Conservation (phyloP, 1,284 basidiomycete genomes). For the Ceratobasidium sp. region DNA sequence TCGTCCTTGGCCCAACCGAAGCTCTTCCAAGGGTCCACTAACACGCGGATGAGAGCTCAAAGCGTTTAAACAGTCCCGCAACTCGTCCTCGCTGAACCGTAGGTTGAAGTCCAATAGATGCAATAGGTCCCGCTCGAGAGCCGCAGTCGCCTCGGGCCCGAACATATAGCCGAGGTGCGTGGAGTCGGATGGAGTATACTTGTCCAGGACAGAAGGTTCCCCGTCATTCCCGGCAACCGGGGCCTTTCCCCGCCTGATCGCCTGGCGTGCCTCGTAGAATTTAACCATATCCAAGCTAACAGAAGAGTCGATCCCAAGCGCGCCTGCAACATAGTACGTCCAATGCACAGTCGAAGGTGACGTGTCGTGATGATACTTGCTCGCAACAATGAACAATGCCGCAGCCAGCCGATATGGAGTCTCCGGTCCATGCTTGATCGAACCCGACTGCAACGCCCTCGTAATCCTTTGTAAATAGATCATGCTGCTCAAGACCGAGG, state of each 20-base stretch:
- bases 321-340: not conserved
- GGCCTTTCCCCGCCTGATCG: not conserved
- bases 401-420: slow-evolving; percentile 26
- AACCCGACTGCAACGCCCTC: slow-evolving; percentile 14
- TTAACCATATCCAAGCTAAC: not conserved
- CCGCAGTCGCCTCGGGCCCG: slow-evolving; percentile 13
- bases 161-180: slow-evolving; percentile 24
- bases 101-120: slow-evolving; percentile 24
- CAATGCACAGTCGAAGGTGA: slow-evolving; percentile 11
- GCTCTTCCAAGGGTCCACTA: not conserved
- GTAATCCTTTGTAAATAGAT: slow-evolving; percentile 21
- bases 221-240: not conserved
- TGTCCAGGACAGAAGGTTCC: not conserved
- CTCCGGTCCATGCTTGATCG: slow-evolving; percentile 25
- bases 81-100: slow-evolving; percentile 14
- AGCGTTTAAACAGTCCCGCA: slow-evolving; percentile 12
- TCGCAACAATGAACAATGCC: slow-evolving; percentile 15
- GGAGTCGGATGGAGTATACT: not conserved
- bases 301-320: not conserved
- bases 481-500: slow-evolving; percentile 30
- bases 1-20: not conserved
- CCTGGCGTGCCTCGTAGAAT: not conserved
- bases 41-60: slow-evolving; percentile 19
- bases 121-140: slow-evolving; percentile 22
- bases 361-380: slow-evolving; percentile 16